Base-by-base conservation (phyloP, 2,329 filamentous ascomycete genomes). In the Neonectria neomacrospora region DNA sequence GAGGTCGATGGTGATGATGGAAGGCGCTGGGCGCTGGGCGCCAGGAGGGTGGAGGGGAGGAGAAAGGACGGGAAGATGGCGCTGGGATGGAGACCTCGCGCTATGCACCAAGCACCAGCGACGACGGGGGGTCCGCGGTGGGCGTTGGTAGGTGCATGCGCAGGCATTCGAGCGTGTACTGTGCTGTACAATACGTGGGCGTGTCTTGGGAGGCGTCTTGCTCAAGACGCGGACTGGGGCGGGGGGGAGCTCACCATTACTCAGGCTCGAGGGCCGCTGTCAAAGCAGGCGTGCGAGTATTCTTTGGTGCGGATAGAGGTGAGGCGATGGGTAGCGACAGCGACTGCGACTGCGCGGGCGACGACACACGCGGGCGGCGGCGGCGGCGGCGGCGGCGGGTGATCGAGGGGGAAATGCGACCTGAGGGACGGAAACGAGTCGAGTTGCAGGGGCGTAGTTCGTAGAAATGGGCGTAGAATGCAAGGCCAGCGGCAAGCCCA, bases 401-500 rank as follows among this genome's bases (percentile, higher is more conserved):
- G 68, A 62, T 69, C 61, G 54, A 73, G 60, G 61, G 62, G 67
- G 68, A 3, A 51, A 65, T 61, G 34, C 34, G 34, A 37, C 34
- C 34, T 37, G 16, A 37, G 14, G 34, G 14, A 37, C 14, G 34
- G 62, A 58, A 67, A 70, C 64, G 63, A 71, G 61, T 47, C 44
- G 44, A 50, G 28, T 69, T 69, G 68, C 67, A 75, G 69, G 69
- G 68, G 73, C 72, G 34, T 37, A 16, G 14, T 37, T 37, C 16
- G 34, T 37, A 37, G 14, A 8, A 37, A 37, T 37, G 34, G 34
- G 34, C 34, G 71, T 66, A 69, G 70, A 71, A 70, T 71, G 72
- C 70, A 71, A 75, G 71, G 72, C 73, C 77, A 74, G 69, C 68
- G 71, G 68, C 71, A 63, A 77, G 77, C 75, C 75, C 77, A 77